Conservation (phyloP, 768 basidiomycete species). For the Lentinula sp. region DNA sequence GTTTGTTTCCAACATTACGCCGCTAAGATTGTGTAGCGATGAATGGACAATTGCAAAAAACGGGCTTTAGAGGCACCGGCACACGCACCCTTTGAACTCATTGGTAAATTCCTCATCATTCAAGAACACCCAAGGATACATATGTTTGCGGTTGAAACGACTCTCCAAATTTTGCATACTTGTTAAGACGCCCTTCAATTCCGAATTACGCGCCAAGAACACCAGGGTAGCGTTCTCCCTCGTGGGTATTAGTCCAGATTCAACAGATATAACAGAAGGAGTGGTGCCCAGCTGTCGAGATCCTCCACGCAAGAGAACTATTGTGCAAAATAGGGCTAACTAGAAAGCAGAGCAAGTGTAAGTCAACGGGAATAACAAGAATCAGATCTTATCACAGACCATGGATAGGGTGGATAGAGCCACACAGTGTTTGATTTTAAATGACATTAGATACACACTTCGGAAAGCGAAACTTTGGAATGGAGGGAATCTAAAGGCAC, state of each 20-base stretch:
- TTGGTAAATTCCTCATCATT: slow-evolving; percentile 62
- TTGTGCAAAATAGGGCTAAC: neutral
- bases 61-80: neutral
- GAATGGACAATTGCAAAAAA: neutral
- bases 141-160: slow-evolving; percentile 56
- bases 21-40: slow-evolving; percentile 12
- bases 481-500: too few relatives aligned
- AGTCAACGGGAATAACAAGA: neutral
- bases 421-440: neutral
- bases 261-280: neutral
- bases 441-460: neutral
- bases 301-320: neutral
- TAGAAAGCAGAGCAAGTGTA: neutral
- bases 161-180: slow-evolving; percentile 62
- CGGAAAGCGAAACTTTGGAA: too few relatives aligned
- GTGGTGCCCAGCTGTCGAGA: neutral
- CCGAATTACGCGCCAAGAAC: slow-evolving; percentile 46
- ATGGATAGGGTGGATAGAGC: neutral
- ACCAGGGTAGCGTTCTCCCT: slow-evolving; percentile 10
- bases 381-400: neutral
- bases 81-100: slow-evolving; percentile 46
- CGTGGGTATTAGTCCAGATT: neutral
- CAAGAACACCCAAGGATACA: slow-evolving; percentile 68
- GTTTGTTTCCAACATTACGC: slow-evolving; percentile 33
- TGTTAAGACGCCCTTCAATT: slow-evolving; percentile 39